phyloP scores from a whole-genome alignment of 2,329 filamentous ascomycete species.

The Setomelanomma holmii region DNA sequence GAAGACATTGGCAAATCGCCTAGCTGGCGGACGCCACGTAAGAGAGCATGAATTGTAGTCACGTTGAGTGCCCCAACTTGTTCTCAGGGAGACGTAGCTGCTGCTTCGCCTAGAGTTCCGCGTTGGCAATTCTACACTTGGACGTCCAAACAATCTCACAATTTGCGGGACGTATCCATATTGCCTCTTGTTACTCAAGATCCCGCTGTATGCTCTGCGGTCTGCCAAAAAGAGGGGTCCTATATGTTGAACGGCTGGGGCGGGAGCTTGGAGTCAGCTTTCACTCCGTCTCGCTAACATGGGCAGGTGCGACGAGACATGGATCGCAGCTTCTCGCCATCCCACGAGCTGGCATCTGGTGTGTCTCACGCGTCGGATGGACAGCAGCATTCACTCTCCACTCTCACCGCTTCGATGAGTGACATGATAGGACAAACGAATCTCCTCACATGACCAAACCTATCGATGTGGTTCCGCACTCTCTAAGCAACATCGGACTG shows the following conservation, averaged over 20 bases:
- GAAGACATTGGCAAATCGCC: constrained; percentile 41
- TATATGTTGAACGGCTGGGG: too few species aligned
- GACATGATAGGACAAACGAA: too few species aligned
- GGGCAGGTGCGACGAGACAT: neutral
- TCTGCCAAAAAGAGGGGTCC: too few species aligned
- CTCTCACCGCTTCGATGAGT: too few species aligned
- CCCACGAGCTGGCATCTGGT: too few species aligned
- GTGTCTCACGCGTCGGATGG: too few species aligned
- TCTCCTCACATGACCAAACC: too few species aligned
- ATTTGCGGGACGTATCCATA: neutral
- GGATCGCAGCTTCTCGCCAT: neutral
- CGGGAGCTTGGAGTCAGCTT: neutral
- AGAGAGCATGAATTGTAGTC: neutral
- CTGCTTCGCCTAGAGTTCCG: too few species aligned
- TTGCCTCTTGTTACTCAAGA: too few species aligned
- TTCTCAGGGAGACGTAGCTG: too few species aligned
- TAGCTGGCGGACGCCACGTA: constrained; percentile 6
- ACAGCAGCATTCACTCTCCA: too few species aligned
- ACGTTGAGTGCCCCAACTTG: neutral
- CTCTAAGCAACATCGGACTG: neutral
- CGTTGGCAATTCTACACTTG: too few species aligned
- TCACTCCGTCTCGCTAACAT: neutral
- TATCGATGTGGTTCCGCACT: neutral
- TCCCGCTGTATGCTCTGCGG: neutral
- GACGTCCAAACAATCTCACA: neutral